A percentile compares a stretch with the other conserved stretches of the same genome.
Conservation (phyloP, 805 yeast species). For the Ogataea glucozyma region DNA sequence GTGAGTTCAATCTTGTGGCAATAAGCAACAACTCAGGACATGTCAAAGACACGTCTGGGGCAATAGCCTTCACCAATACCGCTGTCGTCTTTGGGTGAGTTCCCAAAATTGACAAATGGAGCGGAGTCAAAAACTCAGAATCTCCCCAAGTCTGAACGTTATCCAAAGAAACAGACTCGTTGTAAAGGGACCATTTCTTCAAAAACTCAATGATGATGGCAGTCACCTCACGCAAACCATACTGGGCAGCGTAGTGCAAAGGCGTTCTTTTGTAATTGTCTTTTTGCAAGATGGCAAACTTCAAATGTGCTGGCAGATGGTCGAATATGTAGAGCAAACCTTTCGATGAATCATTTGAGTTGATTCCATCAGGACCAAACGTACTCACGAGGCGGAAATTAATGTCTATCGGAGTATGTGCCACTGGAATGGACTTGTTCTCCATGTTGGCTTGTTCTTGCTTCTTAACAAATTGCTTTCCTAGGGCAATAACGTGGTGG, state of each 20-base stretch:
- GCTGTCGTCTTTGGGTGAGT: slow-evolving; percentile 76
- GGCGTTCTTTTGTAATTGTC: slow-evolving; percentile 85
- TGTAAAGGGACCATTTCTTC: slow-evolving; percentile 60
- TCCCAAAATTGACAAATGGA: slow-evolving; percentile 81
- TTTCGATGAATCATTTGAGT: slow-evolving; percentile 55
- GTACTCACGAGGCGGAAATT: slow-evolving; percentile 50
- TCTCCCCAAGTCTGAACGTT: slow-evolving; percentile 66
- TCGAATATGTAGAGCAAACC: slow-evolving; percentile 63
- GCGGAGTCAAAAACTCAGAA: slow-evolving; percentile 75
- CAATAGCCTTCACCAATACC: slow-evolving; percentile 52
- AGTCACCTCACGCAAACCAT: slow-evolving; percentile 70
- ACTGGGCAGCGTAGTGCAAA: slow-evolving; percentile 85
- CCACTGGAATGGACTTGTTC: slow-evolving; percentile 29
- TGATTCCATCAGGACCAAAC: slow-evolving; percentile 63
- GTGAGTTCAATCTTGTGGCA: slow-evolving; percentile 67
- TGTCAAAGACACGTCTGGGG: slow-evolving; percentile 38
- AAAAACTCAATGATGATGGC: slow-evolving; percentile 56
- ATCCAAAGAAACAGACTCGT: slow-evolving; percentile 53
- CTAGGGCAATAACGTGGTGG: slow-evolving; percentile 75
- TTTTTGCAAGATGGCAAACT: slow-evolving; percentile 57
- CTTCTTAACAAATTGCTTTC: slow-evolving; percentile 53
- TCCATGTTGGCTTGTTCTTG: slow-evolving; percentile 22
- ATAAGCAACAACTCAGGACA: slow-evolving; percentile 62
- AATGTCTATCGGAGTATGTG: slow-evolving; percentile 50
- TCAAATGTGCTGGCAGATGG: slow-evolving; percentile 53